Evolutionary conservation across 2,329 filamentous ascomycete species (phyloP), one percentile per base, ranked within the genome.

Genomic region (Paraconiothyrium brasiliense): DNA sequence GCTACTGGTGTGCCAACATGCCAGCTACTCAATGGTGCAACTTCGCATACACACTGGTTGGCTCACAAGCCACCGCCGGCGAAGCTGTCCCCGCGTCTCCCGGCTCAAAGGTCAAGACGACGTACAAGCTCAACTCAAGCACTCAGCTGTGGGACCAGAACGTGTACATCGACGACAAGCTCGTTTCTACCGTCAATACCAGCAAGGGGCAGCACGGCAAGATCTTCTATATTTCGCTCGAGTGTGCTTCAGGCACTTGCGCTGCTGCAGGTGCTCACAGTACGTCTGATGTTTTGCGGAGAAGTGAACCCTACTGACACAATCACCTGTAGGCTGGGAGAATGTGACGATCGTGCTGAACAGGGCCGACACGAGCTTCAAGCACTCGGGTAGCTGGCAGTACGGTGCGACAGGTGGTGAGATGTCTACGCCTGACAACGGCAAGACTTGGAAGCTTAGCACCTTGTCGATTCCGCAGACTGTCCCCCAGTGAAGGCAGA

Each of bases 131-230:
- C 11, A 71, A 70, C 44, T 41, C 67, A 0, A 43, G 43, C 8
- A 71, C 68, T 2, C 58, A 67, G 10, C 46, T 69, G 32, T 71
- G 69, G 69, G 68, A 71, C 34, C 69, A 71, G 58, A 68, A 70
- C 41, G 52, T 71, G 22, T 71, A 69, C 52, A 51, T 71, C 50
- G 62, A 71, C 47, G 67, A 61, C 24, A 64, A 68, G 48, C 62
- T 71, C 1, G 69, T 68, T 6, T 71, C 69, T 14, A 65, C 30
- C 20, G 57, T 71, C 27, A 68, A 64, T 6, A 69, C 67, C 27
- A 71, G 69, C 61, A 65, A 70, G 46, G 63, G 61, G 34, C 67
- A 71, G 54, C 65, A 65, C 11, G 69, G 69, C 14, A 67, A 62
- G 34, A 59, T 70, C 30, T 71, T 71, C 47, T 71, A 70, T 47